Percentiles rank a stretch among this genome's conserved stretches.
These are phyloP conservation scores for Amaranthus hypochondriacus DNA, from an alignment of 148 eudicot species.

Conservation along the genomic window DNA sequence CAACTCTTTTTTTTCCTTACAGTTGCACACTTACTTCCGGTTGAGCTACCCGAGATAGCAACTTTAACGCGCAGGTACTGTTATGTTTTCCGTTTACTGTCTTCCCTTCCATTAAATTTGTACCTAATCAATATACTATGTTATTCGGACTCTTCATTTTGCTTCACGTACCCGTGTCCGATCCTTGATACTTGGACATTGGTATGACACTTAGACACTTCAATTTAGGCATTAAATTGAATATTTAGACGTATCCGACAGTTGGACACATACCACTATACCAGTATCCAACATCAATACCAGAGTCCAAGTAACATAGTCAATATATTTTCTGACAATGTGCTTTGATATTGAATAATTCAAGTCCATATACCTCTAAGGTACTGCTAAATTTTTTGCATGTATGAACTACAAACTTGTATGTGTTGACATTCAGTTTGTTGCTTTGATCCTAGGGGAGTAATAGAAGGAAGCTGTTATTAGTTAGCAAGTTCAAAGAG, in stretches of 20 bases:
- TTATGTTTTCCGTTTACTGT: not conserved
- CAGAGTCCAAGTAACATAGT: too few relatives aligned
- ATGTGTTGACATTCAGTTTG: not conserved
- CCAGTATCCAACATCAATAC: too few relatives aligned
- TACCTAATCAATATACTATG: not conserved
- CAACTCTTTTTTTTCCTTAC: slow-evolving; percentile 19
- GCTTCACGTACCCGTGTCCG: too few relatives aligned
- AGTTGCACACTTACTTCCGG: slow-evolving; percentile 94
- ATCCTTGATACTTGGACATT: too few relatives aligned
- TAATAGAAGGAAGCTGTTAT: not conserved
- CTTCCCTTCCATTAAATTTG: not conserved
- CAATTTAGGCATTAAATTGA: too few relatives aligned
- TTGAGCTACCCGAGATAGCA: slow-evolving; percentile 79
- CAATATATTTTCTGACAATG: not conserved
- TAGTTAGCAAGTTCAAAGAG: not conserved
- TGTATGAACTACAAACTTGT: not conserved
- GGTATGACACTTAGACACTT: too few relatives aligned
- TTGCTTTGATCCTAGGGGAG: not conserved
- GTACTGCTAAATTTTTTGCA: slow-evolving; percentile 3
- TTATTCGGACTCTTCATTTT: too few relatives aligned
- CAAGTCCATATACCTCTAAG: not conserved
- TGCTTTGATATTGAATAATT: not conserved
- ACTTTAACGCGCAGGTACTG: slow-evolving; percentile 68
- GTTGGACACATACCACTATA: too few relatives aligned
- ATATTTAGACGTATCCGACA: too few relatives aligned